A percentile compares a stretch with the other conserved stretches of the same genome.
Conservation (phyloP, 768 basidiomycete species). For the Paxillus rubicundulus region DNA sequence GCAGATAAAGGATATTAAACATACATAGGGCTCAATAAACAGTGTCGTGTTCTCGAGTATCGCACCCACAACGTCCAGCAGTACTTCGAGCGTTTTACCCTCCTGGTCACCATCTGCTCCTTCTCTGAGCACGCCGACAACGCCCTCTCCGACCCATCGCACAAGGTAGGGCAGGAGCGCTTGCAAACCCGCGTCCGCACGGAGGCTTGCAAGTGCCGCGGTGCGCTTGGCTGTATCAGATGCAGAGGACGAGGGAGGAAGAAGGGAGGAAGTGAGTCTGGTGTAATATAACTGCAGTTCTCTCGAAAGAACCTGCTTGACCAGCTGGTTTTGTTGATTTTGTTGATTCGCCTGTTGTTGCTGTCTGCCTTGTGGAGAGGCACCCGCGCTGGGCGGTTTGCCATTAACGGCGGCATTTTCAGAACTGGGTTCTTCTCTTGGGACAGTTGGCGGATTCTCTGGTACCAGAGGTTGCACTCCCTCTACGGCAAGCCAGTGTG, state of each 20-base stretch:
- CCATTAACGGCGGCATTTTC: slow-evolving; percentile 26
- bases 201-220: slow-evolving; percentile 86
- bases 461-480: slow-evolving; percentile 96
- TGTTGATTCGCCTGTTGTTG: slow-evolving; percentile 37
- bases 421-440: slow-evolving; percentile 46
- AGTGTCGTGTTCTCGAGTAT: slow-evolving; percentile 83
- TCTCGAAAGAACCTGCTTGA: slow-evolving; percentile 88
- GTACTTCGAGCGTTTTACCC: slow-evolving; percentile 70
- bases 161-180: slow-evolving; percentile 91
- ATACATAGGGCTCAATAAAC: slow-evolving; percentile 94
- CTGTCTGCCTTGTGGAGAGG: slow-evolving; percentile 23
- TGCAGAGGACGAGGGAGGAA: slow-evolving; percentile 51
- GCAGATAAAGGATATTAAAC: slow-evolving; percentile 29
- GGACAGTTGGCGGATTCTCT: slow-evolving; percentile 88
- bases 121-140: slow-evolving; percentile 57
- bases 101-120: slow-evolving; percentile 57
- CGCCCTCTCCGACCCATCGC: slow-evolving; percentile 91
- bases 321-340: slow-evolving; percentile 68
- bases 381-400: slow-evolving; percentile 25
- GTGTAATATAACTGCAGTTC: slow-evolving; percentile 95
- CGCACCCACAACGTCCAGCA: slow-evolving; percentile 82
- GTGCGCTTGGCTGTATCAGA: slow-evolving; percentile 69
- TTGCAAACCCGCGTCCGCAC: slow-evolving; percentile 88
- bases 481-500: slow-evolving; percentile 98
- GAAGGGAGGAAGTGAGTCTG: slow-evolving; percentile 79